Evolutionary conservation across 176 grass and related monocot genomes (phyloP).

Genomic region (Raddia distichophylla): DNA sequence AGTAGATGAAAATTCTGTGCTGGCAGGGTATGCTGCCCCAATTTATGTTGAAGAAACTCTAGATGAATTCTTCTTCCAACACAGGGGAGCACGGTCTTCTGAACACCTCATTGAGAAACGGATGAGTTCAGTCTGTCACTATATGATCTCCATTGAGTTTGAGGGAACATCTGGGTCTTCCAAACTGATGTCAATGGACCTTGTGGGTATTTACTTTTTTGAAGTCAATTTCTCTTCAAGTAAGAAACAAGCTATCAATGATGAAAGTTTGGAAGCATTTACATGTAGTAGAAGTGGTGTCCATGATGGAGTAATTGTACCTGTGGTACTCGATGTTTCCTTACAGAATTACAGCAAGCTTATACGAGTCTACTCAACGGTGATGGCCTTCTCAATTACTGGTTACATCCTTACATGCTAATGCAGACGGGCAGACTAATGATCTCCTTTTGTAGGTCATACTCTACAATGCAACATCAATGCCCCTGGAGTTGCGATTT

Average conservation of each 20-base stretch:
- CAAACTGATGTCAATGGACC: conserved; percentile 91
- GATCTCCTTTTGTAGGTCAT: conserved; percentile 66
- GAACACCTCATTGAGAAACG: conserved; percentile 85
- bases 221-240: conserved; percentile 89
- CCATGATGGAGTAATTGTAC: conserved; percentile 68
- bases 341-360: conserved; percentile 96
- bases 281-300: conserved; percentile 43
- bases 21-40: conserved; percentile 75
- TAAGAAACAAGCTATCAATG: conserved; percentile 55
- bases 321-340: conserved; percentile 94
- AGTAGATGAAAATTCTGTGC: conserved; percentile 75
- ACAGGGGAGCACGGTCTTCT: conserved; percentile 61
- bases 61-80: conserved; percentile 86
- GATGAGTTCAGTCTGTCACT: conserved; percentile 76
- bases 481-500: conserved; percentile 84
- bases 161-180: conserved; percentile 79
- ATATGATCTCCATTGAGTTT: conserved; percentile 97
- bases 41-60: conserved; percentile 89
- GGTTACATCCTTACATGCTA: conserved; percentile 35
- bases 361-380: conserved; percentile 88
- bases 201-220: conserved; percentile 90
- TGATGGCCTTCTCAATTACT: conserved; percentile 52
- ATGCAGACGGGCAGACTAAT: conserved; percentile 25
- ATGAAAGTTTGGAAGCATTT: conserved; percentile 54
- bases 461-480: conserved; percentile 87